Base-by-base conservation (phyloP, 805 yeast genomes). In the Wickerhamomyces tratensis region DNA sequence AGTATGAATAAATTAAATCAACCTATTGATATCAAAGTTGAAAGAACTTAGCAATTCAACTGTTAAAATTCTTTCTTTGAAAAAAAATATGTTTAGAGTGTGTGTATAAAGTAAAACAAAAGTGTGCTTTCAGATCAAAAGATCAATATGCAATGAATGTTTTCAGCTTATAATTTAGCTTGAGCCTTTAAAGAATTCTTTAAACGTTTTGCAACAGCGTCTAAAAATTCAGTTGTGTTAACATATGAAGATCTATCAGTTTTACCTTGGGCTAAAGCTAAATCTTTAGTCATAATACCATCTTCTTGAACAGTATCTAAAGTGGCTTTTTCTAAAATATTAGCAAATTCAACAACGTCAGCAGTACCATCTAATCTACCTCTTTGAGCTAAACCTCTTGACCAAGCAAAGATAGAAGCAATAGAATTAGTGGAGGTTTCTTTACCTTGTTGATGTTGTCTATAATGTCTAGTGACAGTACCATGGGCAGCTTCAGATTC, bases 401-500 rank as follows among this genome's bases (percentile, higher is more conserved):
- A 62, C 93, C 93, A 84, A 30, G 93, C 93, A 53, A 82, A 84
- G 45, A 84, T 84, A 15, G 88, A 81, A 5, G 93, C 93, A 62
- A 84, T 84, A 7, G 93, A 83, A 65, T 84, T 84, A 42, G 93
- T 84, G 5, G 89, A 82, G 8, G 93, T 84, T 60, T 82, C 86
- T 58, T 82, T 79, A 48, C 91, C 91, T 57, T 77, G 77, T 64
- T 84, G 91, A 54, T 80, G 78, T 62, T 77, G 84, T 74, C 91
- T 80, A 67, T 69, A 84, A 59, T 84, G 93, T 74, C 93, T 79
- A 31, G 93, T 84, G 48, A 84, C 93, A 14, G 93, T 84, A 53
- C 93, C 93, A 57, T 84, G 93, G 33, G 93, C 93, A 46, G 91
- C 91, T 62, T 84, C 93, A 46, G 84, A 72, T 67, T 84, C 93